Percentiles rank a stretch among this genome's conserved stretches.
Conservation (phyloP, 2,329 filamentous ascomycete genomes). For the Neonectria sp. region DNA sequence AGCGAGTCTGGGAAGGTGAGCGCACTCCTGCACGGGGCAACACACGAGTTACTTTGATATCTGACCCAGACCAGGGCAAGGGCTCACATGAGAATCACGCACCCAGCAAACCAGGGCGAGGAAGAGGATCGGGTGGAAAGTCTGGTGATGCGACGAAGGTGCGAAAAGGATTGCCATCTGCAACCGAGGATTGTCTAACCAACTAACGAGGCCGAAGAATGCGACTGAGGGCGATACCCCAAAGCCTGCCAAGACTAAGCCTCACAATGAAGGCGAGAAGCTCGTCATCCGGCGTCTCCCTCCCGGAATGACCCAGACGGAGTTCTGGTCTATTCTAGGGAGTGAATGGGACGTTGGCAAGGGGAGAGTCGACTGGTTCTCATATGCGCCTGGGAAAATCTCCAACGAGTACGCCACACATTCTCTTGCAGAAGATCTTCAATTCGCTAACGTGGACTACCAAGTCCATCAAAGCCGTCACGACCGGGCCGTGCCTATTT, state of each 20-base stretch:
- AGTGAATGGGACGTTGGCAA: slow-evolving; percentile 85
- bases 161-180: slow-evolving; percentile 24
- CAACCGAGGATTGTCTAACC: slow-evolving; percentile 19
- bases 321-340: slow-evolving; percentile 81
- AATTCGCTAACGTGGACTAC: slow-evolving; percentile 31
- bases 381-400: slow-evolving; percentile 77
- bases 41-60: slow-evolving; percentile 34
- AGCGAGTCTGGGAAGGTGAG: slow-evolving; percentile 50
- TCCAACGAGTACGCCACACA: slow-evolving; percentile 80
- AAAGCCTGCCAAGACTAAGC: slow-evolving; percentile 50
- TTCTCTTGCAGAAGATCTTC: slow-evolving; percentile 3
- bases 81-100: slow-evolving; percentile 42
- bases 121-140: slow-evolving; percentile 48
- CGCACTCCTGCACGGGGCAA: slow-evolving; percentile 22
- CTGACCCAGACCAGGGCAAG: slow-evolving; percentile 46
- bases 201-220: slow-evolving; percentile 44
- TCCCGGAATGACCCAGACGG: slow-evolving; percentile 84
- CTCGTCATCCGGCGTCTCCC: slow-evolving; percentile 88
- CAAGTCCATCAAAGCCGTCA: slow-evolving; percentile 87
- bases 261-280: slow-evolving; percentile 76
- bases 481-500: slow-evolving; percentile 86
- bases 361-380: slow-evolving; percentile 88
- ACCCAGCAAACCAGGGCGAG: slow-evolving; percentile 43
- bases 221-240: slow-evolving; percentile 48
- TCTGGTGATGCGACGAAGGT: slow-evolving; percentile 50